Conservation (phyloP, 2,329 filamentous ascomycete genomes). For the Pseudonectria buxi region DNA sequence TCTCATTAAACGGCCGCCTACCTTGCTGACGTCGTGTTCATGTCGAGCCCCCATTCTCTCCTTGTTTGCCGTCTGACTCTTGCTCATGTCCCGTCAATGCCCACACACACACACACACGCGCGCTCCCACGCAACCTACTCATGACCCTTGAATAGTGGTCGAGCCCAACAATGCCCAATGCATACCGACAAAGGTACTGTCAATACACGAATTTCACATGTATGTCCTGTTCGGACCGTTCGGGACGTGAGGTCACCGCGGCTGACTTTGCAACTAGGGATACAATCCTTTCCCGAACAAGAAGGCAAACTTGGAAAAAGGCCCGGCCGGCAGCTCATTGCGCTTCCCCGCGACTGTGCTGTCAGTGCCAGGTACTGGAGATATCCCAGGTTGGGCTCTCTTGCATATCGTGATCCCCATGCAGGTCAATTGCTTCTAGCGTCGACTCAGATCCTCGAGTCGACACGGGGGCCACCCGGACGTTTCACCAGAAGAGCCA, state of each 20-base stretch:
- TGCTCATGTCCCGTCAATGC: conserved; percentile 9
- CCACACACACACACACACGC: conserved; percentile 7
- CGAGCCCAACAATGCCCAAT: conserved; percentile 23
- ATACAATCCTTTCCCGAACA: conserved; percentile 26
- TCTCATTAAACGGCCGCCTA: conserved; percentile 11
- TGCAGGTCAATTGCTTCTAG: too few relatives aligned
- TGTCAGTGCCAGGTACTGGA: conserved; percentile 8
- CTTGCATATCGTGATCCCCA: too few relatives aligned
- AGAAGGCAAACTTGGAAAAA: conserved; percentile 26
- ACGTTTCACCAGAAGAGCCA: too few relatives aligned
- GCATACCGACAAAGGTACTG: conserved; percentile 8
- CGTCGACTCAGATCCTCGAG: too few relatives aligned
- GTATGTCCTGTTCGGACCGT: conserved; percentile 8
- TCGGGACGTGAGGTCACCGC: conserved; percentile 23
- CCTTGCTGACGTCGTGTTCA: conserved; percentile 9
- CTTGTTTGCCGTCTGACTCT: conserved; percentile 10
- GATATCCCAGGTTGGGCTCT: too few relatives aligned
- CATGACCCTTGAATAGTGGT: conserved; percentile 14
- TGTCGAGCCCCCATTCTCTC: conserved; percentile 9
- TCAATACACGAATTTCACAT: too few relatives aligned
- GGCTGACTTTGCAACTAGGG: conserved; percentile 16
- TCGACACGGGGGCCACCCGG: too few relatives aligned
- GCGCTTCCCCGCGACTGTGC: conserved; percentile 16
- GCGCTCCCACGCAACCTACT: conserved; percentile 12
- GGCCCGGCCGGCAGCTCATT: conserved; percentile 12